Evolutionary conservation across 805 yeast species (phyloP).

Genomic region (Lachancea quebecensis): DNA sequence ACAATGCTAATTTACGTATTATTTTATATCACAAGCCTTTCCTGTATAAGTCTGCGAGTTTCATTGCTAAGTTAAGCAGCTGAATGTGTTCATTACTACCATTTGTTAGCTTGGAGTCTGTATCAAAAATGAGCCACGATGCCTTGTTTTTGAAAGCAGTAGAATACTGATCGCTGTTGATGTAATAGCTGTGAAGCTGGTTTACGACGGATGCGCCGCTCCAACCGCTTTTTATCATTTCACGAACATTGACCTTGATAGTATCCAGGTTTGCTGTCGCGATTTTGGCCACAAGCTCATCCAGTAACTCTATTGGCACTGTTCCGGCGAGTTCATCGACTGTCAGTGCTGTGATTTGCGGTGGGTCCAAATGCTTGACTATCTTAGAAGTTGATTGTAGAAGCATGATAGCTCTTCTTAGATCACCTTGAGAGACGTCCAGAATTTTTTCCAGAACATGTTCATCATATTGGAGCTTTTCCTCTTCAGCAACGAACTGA

Average conservation of each 20-base stretch:
- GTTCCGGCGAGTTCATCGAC: slow-evolving; percentile 74
- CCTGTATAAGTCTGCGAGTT: slow-evolving; percentile 39
- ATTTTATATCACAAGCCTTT: slow-evolving; percentile 5
- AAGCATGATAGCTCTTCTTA: slow-evolving; percentile 86
- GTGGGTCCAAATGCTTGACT: slow-evolving; percentile 29
- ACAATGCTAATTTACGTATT: neutral
- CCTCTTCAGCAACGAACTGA: slow-evolving; percentile 48
- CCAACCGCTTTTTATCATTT: slow-evolving; percentile 63
- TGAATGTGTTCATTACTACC: slow-evolving; percentile 91
- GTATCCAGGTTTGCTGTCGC: slow-evolving; percentile 28
- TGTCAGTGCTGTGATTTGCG: slow-evolving; percentile 37
- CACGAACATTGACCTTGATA: slow-evolving; percentile 41
- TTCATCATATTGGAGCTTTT: slow-evolving; percentile 36
- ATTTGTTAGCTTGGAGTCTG: slow-evolving; percentile 66
- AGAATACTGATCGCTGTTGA: slow-evolving; percentile 45
- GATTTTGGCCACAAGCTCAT: slow-evolving; percentile 36
- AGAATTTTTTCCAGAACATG: slow-evolving; percentile 58
- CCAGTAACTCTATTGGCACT: slow-evolving; percentile 46
- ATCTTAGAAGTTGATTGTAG: slow-evolving; percentile 74
- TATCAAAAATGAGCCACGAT: slow-evolving; percentile 58
- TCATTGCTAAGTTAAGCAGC: slow-evolving; percentile 54
- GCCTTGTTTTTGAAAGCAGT: slow-evolving; percentile 56
- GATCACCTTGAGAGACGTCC: slow-evolving; percentile 77
- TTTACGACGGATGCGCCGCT: slow-evolving; percentile 64
- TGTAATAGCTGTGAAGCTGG: slow-evolving; percentile 64